Evolutionary conservation across 306 rosid species (phyloP).

Genomic region (Castanea mollissima): DNA sequence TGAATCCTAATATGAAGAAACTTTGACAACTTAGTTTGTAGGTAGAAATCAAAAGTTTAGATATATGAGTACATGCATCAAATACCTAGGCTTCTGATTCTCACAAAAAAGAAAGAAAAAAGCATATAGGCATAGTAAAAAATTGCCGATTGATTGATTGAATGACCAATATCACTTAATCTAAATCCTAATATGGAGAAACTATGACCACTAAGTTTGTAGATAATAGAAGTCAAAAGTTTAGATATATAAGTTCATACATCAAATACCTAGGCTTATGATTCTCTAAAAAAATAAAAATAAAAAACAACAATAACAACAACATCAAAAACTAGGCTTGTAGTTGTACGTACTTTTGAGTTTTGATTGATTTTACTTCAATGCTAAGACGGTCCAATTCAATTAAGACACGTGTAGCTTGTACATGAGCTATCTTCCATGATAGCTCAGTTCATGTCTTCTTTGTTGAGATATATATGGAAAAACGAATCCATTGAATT

Average conservation of each 20-base stretch:
- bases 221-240: not conserved
- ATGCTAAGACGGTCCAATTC: conserved; percentile 32
- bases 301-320: not conserved
- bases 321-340: too few relatives aligned
- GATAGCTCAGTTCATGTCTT: conserved; percentile 15
- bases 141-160: not conserved
- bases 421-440: not conserved
- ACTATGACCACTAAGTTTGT: conserved; percentile 6
- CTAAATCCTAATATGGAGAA: not conserved
- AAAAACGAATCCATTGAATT: conserved; percentile 14
- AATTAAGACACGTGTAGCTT: conserved; percentile 25
- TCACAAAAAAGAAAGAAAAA: too few relatives aligned
- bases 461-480: not conserved
- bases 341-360: not conserved
- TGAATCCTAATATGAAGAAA: not conserved
- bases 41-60: not conserved
- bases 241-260: conserved; percentile 8
- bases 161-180: conserved; percentile 18
- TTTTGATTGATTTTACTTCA: conserved; percentile 9
- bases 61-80: not conserved
- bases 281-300: too few relatives aligned
- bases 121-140: not conserved
- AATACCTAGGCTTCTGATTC: not conserved
- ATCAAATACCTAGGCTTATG: not conserved
- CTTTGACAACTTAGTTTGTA: conserved; percentile 9